Conservation (phyloP, 371 early-diverging fungal species). For the Mortierella sp. region DNA sequence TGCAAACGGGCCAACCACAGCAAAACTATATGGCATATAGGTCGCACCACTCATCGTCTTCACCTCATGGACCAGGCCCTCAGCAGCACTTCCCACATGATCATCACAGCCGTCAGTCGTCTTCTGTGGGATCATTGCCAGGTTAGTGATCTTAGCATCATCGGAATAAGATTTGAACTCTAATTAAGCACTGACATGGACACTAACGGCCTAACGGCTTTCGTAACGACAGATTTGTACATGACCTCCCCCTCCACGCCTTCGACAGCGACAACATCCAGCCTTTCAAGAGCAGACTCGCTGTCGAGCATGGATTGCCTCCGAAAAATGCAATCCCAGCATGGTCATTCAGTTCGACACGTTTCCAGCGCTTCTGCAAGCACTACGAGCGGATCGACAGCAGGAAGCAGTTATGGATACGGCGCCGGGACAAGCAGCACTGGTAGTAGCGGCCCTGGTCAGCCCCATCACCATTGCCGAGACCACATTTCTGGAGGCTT, state of each 20-base stretch:
- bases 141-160: conserved; percentile 11
- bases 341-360: conserved; percentile 20
- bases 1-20: conserved; percentile 1
- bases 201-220: not conserved
- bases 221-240: conserved; percentile 38
- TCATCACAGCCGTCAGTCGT: conserved; percentile 38
- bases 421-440: conserved; percentile 8
- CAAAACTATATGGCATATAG: conserved; percentile 1
- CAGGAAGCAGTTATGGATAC: conserved; percentile 27
- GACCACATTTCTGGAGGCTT: conserved; percentile 16
- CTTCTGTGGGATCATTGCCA: conserved; percentile 43
- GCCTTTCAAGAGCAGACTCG: conserved; percentile 47
- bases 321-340: conserved; percentile 12
- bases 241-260: conserved; percentile 43
- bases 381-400: conserved; percentile 28
- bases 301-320: conserved; percentile 45
- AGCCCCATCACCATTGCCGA: conserved; percentile 5
- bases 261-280: conserved; percentile 37
- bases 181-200: not conserved
- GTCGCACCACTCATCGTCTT: conserved; percentile 6
- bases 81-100: conserved; percentile 22
- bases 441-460: conserved; percentile 8
- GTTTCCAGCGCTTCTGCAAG: conserved; percentile 23
- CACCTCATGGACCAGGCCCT: conserved; percentile 16
- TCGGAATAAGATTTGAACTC: no score